These are phyloP conservation scores for Cyamopsis tetragonoloba DNA, from an alignment of 306 rosid genomes.

Conservation along the genomic window DNA sequence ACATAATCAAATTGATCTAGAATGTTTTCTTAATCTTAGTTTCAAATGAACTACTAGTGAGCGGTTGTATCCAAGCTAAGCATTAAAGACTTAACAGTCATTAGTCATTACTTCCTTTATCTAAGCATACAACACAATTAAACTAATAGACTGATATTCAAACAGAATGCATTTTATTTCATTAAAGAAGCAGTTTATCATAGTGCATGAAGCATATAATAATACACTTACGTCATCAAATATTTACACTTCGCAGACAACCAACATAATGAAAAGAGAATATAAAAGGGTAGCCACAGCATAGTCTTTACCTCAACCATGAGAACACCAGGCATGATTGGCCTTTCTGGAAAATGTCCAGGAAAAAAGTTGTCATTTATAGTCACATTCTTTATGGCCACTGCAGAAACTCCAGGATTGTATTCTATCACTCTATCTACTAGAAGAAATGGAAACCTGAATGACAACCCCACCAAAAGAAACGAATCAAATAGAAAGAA, in stretches of 20 bases:
- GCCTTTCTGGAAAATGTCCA: constrained; percentile 97
- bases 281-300: neutral
- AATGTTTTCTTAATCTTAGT: neutral
- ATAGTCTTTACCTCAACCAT: constrained; percentile 68
- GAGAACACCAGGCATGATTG: constrained; percentile 77
- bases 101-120: neutral
- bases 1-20: neutral
- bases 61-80: neutral
- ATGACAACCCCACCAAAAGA: constrained; percentile 6
- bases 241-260: neutral
- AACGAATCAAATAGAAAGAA: too few relatives aligned
- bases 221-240: neutral
- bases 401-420: constrained; percentile 58
- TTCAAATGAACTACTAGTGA: neutral
- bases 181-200: neutral
- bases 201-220: neutral
- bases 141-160: neutral
- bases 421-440: constrained; percentile 85
- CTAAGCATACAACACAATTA: neutral
- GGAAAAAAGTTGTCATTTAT: constrained; percentile 91
- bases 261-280: neutral
- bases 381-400: constrained; percentile 60
- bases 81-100: neutral
- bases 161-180: neutral
- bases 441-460: constrained; percentile 90